Evolutionary conservation across 257 asterid genomes (phyloP).

Genomic region (Solanum virginianum): DNA sequence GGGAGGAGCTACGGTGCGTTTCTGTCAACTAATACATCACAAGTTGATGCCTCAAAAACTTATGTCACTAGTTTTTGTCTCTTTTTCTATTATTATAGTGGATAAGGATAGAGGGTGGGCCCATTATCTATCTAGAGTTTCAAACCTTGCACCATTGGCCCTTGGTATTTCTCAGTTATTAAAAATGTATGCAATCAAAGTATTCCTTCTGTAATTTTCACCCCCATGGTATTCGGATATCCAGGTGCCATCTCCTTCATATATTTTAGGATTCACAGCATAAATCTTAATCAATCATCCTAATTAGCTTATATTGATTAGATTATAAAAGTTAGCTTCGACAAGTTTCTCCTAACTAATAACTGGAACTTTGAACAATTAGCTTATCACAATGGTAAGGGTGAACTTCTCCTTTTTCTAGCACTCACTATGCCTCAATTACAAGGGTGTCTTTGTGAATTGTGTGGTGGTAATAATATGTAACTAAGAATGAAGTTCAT

Average conservation of each 20-base stretch:
- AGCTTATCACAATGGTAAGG: neutral
- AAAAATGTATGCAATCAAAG: neutral
- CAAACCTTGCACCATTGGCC: neutral
- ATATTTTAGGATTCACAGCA: neutral
- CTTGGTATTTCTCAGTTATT: neutral
- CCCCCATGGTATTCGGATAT: neutral
- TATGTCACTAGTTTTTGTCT: neutral
- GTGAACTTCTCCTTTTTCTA: neutral
- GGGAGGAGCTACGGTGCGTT: constrained; percentile 93
- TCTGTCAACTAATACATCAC: neutral
- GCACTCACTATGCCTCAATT: neutral
- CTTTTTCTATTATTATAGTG: neutral
- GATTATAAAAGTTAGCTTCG: neutral
- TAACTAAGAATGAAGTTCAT: neutral
- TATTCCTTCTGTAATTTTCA: neutral
- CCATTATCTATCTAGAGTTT: neutral
- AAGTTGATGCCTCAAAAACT: neutral
- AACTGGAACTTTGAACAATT: neutral
- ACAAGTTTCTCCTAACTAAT: neutral
- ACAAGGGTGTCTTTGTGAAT: neutral
- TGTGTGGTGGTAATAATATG: neutral
- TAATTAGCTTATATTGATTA: neutral
- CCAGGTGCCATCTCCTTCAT: neutral
- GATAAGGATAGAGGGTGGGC: neutral
- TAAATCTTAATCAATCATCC: neutral